Evolutionary conservation across 768 basidiomycete species (phyloP).

Genomic region (Termitomyces sp.): DNA sequence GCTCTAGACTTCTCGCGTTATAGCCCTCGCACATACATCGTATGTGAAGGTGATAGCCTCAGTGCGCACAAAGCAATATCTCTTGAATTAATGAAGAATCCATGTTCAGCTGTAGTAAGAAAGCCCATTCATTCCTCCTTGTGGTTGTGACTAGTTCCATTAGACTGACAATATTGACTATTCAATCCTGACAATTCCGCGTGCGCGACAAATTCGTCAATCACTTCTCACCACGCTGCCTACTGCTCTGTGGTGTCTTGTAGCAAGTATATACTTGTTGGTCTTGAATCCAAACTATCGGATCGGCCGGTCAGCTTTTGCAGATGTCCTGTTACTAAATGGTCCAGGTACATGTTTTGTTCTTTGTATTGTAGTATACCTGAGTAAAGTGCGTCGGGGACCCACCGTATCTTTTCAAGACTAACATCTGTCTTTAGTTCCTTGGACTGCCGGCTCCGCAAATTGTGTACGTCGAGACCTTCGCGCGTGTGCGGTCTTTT

Average conservation of each 20-base stretch:
- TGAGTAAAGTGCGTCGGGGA: constrained; percentile 58
- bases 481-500: constrained; percentile 77
- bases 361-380: constrained; percentile 62
- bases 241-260: constrained; percentile 57
- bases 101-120: background rate
- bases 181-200: constrained; percentile 64
- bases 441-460: constrained; percentile 65
- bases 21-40: constrained; percentile 69
- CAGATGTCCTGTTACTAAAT: constrained; percentile 82
- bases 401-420: background rate
- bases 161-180: constrained; percentile 24
- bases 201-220: constrained; percentile 87
- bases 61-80: constrained; percentile 64
- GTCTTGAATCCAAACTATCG: constrained; percentile 42
- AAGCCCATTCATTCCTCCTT: background rate
- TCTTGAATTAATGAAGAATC: constrained; percentile 43
- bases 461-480: constrained; percentile 89
- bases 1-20: constrained; percentile 73
- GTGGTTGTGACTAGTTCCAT: constrained; percentile 1
- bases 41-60: constrained; percentile 76
- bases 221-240: constrained; percentile 61
- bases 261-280: constrained; percentile 55
- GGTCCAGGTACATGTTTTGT: constrained; percentile 93
- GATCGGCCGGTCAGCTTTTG: constrained; percentile 28
- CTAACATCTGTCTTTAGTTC: constrained; percentile 42